Base-by-base conservation (phyloP, 306 rosid species). In the Malus asiatica region DNA sequence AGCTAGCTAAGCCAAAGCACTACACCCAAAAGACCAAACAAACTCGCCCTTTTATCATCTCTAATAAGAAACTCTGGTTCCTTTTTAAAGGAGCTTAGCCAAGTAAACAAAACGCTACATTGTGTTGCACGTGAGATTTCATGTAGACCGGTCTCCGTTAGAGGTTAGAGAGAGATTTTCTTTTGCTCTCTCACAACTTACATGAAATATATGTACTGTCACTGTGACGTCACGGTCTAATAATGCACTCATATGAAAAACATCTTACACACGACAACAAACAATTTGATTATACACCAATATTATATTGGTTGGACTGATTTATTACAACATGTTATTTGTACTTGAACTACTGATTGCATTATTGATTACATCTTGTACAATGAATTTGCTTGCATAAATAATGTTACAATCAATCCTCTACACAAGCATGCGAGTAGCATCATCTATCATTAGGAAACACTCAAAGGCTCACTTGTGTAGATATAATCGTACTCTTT, bases 101-200 rank as follows among this genome's bases (percentile, higher is more conserved):
- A 57, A 76, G 72, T 22, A 51, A 86, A 77, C 77, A 79, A 82
- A 84, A 84, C 65, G 81, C 86, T 88, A 86, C 91, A 87, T 82
- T 10, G 4, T 20, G 22, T 68, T 78, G 88, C 97, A 89, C 90
- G 91, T 91, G 93, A 89, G 89, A 77, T 62, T 77, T 80, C 83
- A 78, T 70, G 80, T 78, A 80, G 80, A 78, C 82, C 78, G 63
- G 75, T 82, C 80, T 85, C 82, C 84, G 76, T 66, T n/a, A 70
- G 11, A 69, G 70, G 71, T 70, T 33, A 22, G 72, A 55, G 59
- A 35, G 80, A 79, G 64, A 86, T 87, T 81, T 79, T 87, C 87
- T 79, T 80, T 71, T 52, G 72, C 66, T 73, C 70, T 71, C 11
- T 10, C 1, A 1, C 55, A 5, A 51, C 20, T 51, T 51, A 51